Evolutionary conservation across 2,329 filamentous ascomycete species (phyloP).

Genomic region (Tolypocladium capitatum): DNA sequence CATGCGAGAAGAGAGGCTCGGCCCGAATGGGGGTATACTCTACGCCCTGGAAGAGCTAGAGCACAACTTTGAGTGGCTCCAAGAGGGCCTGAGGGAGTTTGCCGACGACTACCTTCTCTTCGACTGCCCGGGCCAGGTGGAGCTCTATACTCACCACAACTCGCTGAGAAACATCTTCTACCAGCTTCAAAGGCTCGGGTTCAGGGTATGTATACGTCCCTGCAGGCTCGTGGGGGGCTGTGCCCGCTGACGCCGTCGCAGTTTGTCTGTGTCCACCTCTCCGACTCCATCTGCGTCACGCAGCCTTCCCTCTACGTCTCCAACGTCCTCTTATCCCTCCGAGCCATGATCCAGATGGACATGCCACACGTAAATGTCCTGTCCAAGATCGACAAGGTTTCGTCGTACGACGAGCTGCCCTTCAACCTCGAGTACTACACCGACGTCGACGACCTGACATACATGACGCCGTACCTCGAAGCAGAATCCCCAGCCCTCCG

Average conservation of each 20-base stretch:
- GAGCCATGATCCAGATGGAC: conserved; percentile 97
- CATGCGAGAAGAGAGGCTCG: conserved; percentile 81
- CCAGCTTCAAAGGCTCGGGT: conserved; percentile 77
- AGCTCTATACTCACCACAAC: conserved; percentile 90
- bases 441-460: conserved; percentile 83
- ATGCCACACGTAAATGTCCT: conserved; percentile 91
- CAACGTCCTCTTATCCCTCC: conserved; percentile 79
- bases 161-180: conserved; percentile 88
- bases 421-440: conserved; percentile 98
- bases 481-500: conserved; percentile 59
- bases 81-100: conserved; percentile 63
- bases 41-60: conserved; percentile 95
- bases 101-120: conserved; percentile 89
- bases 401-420: conserved; percentile 70
- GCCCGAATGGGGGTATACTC: conserved; percentile 82
- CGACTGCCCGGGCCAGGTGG: conserved; percentile 93
- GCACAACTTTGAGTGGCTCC: conserved; percentile 85
- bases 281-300: conserved; percentile 87
- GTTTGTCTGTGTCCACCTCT: conserved; percentile 87
- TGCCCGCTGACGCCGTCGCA: conserved; percentile 24
- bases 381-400: conserved; percentile 92
- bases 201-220: conserved; percentile 47
- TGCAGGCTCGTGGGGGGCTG: neutral
- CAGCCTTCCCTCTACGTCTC: conserved; percentile 91
- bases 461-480: conserved; percentile 69